Evolutionary conservation across 176 grass and related monocot species (phyloP).

Genomic region (Aegilops tauschii): DNA sequence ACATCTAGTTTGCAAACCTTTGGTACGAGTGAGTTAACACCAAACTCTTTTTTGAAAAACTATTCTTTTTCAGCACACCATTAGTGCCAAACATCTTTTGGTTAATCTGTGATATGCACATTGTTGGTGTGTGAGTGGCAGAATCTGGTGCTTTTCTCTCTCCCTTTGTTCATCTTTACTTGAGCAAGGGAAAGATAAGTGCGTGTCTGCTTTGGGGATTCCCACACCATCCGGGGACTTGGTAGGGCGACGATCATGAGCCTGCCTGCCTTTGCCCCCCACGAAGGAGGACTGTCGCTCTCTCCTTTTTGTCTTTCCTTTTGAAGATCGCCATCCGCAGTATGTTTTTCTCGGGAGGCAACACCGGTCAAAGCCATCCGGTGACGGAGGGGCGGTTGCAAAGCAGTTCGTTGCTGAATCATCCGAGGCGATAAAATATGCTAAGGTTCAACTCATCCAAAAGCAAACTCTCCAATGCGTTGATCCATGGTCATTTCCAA

Average conservation of each 20-base stretch:
- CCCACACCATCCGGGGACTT: conserved; percentile 17
- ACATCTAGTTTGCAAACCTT: not conserved
- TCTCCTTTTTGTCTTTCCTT: not conserved
- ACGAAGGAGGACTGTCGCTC: not conserved
- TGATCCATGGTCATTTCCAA: too few species aligned
- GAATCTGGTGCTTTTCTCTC: not conserved
- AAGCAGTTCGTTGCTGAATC: conserved; percentile 30
- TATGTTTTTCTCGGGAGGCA: not conserved
- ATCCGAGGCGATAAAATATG: conserved; percentile 11
- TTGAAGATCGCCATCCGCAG: not conserved
- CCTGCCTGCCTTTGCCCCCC: conserved; percentile 14
- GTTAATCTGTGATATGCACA: not conserved
- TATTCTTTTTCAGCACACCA: not conserved
- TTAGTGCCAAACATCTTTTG: conserved; percentile 26
- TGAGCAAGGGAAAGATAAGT: not conserved
- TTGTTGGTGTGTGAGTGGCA: not conserved
- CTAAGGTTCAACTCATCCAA: not conserved
- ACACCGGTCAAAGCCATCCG: conserved; percentile 11
- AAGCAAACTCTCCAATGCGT: not conserved
- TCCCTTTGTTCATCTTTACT: not conserved
- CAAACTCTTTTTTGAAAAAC: not conserved
- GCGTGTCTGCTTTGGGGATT: conserved; percentile 7
- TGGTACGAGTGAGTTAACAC: not conserved
- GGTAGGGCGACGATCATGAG: not conserved
- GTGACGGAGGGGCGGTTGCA: conserved; percentile 26